These are phyloP conservation scores for Leccinum sublutescens DNA, from an alignment of 768 basidiomycete species.

Conservation along the genomic window DNA sequence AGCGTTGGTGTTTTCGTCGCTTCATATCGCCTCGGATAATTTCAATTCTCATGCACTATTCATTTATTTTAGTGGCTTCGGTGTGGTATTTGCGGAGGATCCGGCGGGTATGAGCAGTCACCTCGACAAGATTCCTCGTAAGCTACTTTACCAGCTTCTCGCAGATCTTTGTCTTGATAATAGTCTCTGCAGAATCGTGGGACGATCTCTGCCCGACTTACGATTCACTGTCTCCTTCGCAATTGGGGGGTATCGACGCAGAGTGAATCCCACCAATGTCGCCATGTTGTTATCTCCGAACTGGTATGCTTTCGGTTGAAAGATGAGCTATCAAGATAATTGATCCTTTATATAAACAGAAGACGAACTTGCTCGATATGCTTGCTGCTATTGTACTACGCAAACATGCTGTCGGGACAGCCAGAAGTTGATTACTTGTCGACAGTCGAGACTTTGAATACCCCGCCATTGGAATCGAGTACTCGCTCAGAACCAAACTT, in stretches of 20 bases:
- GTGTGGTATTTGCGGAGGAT: constrained; percentile 26
- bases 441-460: too few species aligned
- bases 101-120: constrained; percentile 16
- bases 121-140: constrained; percentile 18
- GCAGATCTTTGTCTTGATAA: neutral
- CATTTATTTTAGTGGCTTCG: constrained; percentile 21
- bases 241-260: constrained; percentile 21
- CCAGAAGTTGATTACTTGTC: too few species aligned
- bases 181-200: constrained; percentile 22
- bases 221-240: constrained; percentile 16
- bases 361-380: too few species aligned
- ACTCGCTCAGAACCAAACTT: too few species aligned
- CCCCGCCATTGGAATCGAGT: too few species aligned
- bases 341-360: too few species aligned
- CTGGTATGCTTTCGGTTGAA: too few species aligned
- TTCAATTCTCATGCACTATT: neutral
- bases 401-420: too few species aligned
- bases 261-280: neutral
- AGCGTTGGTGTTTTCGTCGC: constrained; percentile 12
- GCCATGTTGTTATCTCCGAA: too few species aligned
- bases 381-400: too few species aligned
- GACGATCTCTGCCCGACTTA: constrained; percentile 25
- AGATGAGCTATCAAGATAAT: constrained; percentile 14
- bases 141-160: neutral
- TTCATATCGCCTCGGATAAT: neutral